Evolutionary conservation across 495 filamentous ascomycete genomes (phyloP).

Genomic region (Cenococcum geophilum): DNA sequence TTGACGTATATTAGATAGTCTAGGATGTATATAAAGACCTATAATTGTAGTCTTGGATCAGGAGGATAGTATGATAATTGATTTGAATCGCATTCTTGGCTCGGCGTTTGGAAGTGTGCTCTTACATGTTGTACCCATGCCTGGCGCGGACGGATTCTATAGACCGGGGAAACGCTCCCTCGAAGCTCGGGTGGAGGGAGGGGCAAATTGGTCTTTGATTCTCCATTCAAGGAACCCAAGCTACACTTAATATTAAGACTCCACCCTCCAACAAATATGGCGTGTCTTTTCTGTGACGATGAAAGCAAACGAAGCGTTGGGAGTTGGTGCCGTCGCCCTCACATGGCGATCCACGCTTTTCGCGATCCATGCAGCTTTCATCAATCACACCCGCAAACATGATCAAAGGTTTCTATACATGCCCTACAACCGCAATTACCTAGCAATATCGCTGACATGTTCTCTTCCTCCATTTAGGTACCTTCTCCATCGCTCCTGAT

Average conservation of each 20-base stretch:
- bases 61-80: too few relatives aligned
- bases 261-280: neutral
- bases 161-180: neutral
- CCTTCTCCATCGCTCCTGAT: slow-evolving; percentile 1
- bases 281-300: neutral
- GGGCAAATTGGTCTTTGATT: slow-evolving; percentile 1
- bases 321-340: neutral
- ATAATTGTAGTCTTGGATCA: too few relatives aligned
- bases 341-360: neutral
- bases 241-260: neutral
- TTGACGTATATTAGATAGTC: too few relatives aligned
- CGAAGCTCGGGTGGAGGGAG: neutral
- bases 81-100: too few relatives aligned
- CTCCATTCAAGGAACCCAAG: neutral
- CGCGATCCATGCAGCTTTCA: neutral
- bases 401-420: neutral
- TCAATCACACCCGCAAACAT: slow-evolving; percentile 1
- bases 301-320: neutral
- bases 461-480: neutral
- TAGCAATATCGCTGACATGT: neutral
- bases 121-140: neutral
- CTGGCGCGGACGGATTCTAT: neutral
- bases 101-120: neutral
- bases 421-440: neutral
- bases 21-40: too few relatives aligned